A percentile compares a stretch with the other conserved stretches of the same genome.
These are phyloP conservation scores for Clarireedia paspali DNA, from an alignment of 2,329 filamentous ascomycete species.

Conservation along the genomic window DNA sequence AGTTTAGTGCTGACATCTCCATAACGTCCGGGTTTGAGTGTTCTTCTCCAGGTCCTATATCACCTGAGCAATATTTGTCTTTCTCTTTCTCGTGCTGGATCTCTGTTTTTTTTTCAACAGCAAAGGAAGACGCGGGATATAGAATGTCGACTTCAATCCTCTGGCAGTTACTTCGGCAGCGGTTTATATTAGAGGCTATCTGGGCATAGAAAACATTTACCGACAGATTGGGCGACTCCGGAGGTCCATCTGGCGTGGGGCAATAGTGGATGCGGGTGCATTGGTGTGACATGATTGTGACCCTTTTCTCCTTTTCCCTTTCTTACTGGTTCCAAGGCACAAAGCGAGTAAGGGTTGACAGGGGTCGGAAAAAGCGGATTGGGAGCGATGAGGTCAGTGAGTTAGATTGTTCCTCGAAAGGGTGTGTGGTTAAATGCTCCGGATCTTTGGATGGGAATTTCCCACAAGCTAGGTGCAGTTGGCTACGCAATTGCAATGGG, in stretches of 20 bases:
- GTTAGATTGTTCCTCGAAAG: too few relatives aligned
- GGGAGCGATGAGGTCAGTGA: too few relatives aligned
- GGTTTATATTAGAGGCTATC: not conserved
- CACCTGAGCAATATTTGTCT: too few relatives aligned
- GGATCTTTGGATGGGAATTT: too few relatives aligned
- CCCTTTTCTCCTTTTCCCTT: not conserved
- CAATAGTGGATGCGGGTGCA: not conserved
- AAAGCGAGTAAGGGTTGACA: not conserved
- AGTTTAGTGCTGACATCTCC: not conserved
- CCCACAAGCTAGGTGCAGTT: too few relatives aligned
- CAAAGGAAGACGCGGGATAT: slow-evolving; percentile 3
- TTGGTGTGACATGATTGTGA: slow-evolving; percentile 3
- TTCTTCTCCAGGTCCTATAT: not conserved
- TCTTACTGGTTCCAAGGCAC: too few relatives aligned
- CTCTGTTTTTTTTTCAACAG: not conserved
- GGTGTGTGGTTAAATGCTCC: too few relatives aligned
- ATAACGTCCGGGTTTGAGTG: not conserved
- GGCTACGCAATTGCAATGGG: too few relatives aligned
- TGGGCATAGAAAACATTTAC: slow-evolving; percentile 17
- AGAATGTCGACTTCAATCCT: slow-evolving; percentile 17
- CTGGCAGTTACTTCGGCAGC: slow-evolving; percentile 19
- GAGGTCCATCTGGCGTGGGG: not conserved
- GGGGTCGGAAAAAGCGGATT: not conserved
- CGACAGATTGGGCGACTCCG: slow-evolving; percentile 1
- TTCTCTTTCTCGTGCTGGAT: too few relatives aligned